phyloP scores from a whole-genome alignment of 2,329 filamentous ascomycete species.

The Orbilia ellipsospora region DNA sequence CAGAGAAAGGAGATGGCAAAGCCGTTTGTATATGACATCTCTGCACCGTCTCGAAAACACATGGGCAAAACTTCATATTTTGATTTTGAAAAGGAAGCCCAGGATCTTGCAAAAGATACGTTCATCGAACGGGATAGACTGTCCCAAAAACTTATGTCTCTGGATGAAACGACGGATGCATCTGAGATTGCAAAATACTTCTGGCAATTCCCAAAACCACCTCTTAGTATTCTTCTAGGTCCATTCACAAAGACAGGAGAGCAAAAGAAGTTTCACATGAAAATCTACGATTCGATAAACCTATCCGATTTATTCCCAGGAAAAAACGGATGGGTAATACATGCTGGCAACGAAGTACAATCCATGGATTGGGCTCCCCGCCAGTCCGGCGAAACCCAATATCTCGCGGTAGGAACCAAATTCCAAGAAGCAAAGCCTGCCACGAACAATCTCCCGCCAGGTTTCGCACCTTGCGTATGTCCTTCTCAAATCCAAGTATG shows the following conservation, averaged over 20 bases:
- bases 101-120: constrained; percentile 34
- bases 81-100: constrained; percentile 35
- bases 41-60: constrained; percentile 34
- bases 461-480: constrained; percentile 63
- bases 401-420: constrained; percentile 45
- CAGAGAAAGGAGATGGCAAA: constrained; percentile 39
- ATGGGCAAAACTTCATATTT: constrained; percentile 31
- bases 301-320: constrained; percentile 25
- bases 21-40: constrained; percentile 52
- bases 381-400: constrained; percentile 56
- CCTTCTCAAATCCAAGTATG: constrained; percentile 67
- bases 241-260: constrained; percentile 35
- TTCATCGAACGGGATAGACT: constrained; percentile 19
- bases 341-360: constrained; percentile 47
- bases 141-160: constrained; percentile 9
- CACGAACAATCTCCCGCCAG: constrained; percentile 60
- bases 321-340: constrained; percentile 52
- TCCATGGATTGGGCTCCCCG: constrained; percentile 48
- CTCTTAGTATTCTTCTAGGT: constrained; percentile 27
- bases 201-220: constrained; percentile 42
- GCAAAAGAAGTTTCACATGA: constrained; percentile 49
- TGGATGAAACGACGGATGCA: constrained; percentile 29
- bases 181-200: constrained; percentile 40
- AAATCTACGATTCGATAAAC: constrained; percentile 41
- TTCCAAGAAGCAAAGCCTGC: constrained; percentile 48